Evolutionary conservation across 2,329 filamentous ascomycete species (phyloP), one percentile per base, ranked within the genome.

Genomic region (Clonostachys rosea): DNA sequence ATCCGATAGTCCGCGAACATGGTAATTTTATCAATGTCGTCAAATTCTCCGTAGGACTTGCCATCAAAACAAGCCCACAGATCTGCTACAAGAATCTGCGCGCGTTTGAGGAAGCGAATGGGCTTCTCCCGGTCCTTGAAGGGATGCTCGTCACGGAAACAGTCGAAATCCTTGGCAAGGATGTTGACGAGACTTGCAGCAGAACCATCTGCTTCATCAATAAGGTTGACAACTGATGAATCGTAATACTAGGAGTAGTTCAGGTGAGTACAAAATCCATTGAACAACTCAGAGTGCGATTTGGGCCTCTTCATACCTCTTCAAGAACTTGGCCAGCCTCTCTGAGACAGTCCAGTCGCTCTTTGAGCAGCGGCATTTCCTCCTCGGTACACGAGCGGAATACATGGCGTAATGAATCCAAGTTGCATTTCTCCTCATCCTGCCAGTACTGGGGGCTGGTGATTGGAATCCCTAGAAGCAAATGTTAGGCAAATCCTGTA

Each of bases 1-100:
- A 99, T 86, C 40, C 94, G 87, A 63, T 99, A 99, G 70, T 99
- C 94, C 60, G 94, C 91, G 72, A 99, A 99, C 86, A 97, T 97
- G 50, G 94, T 99, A 58, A 99, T 87, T 63, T 91, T 90, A 68
- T 94, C 87, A 57, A 99, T 96, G 62, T 99, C 94, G 48, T 82
- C 63, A 65, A 99, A 99, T 30, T 78, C 73, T 34, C 94, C 95
- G 59, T 85, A 91, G 24, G 79, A 76, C 54, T 86, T 75, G 42
- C 90, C 91, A 46, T 92, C 82, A 63, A 97, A 97, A 52, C 91
- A 95, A 6, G 94, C 95, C 95, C 95, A 99, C 1, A 97, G 64
- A 64, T 99, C 94, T 18, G 95, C 95, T 3, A 95, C 91, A 17
- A 97, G 79, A 50, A 99, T 99, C 67, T 99, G 94, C 2, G 94